Evolutionary conservation across 2,329 filamentous ascomycete genomes (phyloP).

Genomic region (Aspergillus pseudoglaucus): DNA sequence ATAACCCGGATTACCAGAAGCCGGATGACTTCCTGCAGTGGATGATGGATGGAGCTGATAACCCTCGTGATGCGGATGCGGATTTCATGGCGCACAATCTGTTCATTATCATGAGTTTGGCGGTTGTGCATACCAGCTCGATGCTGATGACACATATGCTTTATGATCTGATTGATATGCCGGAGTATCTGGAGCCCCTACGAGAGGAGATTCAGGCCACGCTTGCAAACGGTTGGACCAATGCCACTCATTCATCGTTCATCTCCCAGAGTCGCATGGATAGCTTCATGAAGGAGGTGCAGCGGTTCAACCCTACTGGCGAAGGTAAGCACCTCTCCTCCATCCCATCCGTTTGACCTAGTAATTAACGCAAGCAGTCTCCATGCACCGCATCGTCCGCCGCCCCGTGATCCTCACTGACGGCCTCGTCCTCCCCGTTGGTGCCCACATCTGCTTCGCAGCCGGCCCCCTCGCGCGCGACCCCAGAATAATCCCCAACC

Average conservation of each 20-base stretch:
- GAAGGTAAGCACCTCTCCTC: slow-evolving; percentile 15
- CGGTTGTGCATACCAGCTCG: slow-evolving; percentile 22
- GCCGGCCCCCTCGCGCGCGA: slow-evolving; percentile 24
- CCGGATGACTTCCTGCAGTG: slow-evolving; percentile 28
- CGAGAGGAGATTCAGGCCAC: slow-evolving; percentile 43
- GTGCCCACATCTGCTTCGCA: slow-evolving; percentile 23
- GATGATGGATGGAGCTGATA: slow-evolving; percentile 24
- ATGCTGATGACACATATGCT: slow-evolving; percentile 37
- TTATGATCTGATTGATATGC: slow-evolving; percentile 46
- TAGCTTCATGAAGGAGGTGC: slow-evolving; percentile 25
- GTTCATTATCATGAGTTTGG: slow-evolving; percentile 20
- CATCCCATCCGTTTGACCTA: neutral
- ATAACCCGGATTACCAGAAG: slow-evolving; percentile 13
- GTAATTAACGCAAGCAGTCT: slow-evolving; percentile 12
- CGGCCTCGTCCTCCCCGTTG: slow-evolving; percentile 16
- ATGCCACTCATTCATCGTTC: slow-evolving; percentile 16
- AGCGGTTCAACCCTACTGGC: slow-evolving; percentile 21
- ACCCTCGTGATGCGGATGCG: slow-evolving; percentile 15
- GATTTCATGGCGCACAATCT: slow-evolving; percentile 19
- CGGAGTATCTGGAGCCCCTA: slow-evolving; percentile 45
- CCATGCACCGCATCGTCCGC: slow-evolving; percentile 22
- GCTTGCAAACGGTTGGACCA: slow-evolving; percentile 18
- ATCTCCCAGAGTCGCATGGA: slow-evolving; percentile 16
- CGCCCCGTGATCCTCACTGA: slow-evolving; percentile 18
- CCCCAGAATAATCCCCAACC: slow-evolving; percentile 13